These are phyloP conservation scores for Besnoitia besnoiti DNA, from an alignment of 169 alveolate species.

Conservation along the genomic window DNA sequence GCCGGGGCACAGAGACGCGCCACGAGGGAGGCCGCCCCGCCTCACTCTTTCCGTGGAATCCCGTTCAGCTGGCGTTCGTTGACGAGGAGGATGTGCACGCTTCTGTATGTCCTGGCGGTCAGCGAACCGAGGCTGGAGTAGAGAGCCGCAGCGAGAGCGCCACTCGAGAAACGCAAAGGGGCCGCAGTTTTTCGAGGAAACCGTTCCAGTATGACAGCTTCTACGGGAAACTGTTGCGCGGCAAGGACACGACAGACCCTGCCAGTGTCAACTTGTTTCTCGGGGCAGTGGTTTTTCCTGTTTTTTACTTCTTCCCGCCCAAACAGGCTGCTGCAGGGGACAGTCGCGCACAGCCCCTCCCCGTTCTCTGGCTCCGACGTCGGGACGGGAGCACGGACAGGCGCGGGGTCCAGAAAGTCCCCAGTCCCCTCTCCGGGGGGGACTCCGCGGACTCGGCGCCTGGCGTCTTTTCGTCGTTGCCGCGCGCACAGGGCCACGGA, in stretches of 20 bases:
- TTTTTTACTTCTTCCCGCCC: background rate
- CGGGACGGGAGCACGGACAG: background rate
- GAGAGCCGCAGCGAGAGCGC: too few relatives aligned
- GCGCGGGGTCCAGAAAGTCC: too few relatives aligned
- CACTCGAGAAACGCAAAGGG: too few relatives aligned
- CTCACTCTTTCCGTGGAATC: background rate
- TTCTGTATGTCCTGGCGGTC: background rate
- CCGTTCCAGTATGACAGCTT: background rate
- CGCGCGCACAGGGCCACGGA: too few relatives aligned
- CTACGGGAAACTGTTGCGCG: background rate
- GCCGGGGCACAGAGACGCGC: background rate
- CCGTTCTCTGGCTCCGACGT: background rate
- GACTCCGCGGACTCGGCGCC: too few relatives aligned
- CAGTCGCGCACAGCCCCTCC: background rate
- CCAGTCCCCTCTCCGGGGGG: too few relatives aligned
- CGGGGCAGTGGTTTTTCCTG: background rate
- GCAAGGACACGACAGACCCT: background rate
- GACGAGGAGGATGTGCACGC: background rate
- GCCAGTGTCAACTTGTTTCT: conserved; percentile 1
- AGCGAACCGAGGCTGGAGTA: background rate
- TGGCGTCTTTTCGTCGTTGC: too few relatives aligned
- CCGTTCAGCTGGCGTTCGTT: background rate
- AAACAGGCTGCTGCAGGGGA: background rate
- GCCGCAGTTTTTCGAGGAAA: too few relatives aligned
- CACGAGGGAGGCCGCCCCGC: background rate